These are phyloP conservation scores for Globisporangium solare DNA, from an alignment of 352 stramenopile genomes.

Conservation along the genomic window DNA sequence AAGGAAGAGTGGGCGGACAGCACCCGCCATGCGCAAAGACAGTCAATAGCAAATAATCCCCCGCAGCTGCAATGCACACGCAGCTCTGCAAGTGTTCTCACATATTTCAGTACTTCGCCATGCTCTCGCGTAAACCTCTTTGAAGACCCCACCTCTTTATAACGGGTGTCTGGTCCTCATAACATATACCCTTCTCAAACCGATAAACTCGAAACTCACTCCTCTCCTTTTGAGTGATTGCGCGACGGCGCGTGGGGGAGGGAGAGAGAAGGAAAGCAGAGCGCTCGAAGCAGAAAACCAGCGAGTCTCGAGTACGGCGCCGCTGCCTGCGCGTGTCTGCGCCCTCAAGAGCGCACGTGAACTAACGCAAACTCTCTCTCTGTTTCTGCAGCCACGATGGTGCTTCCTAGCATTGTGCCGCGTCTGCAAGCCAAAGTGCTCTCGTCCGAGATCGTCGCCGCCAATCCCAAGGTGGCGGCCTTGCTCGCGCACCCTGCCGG, in stretches of 20 bases:
- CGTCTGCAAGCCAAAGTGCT: conserved; percentile 73
- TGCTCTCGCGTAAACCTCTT: too few relatives aligned
- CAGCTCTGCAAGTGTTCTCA: background rate
- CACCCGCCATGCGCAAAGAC: background rate
- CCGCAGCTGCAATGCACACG: background rate
- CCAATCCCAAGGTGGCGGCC: conserved; percentile 54
- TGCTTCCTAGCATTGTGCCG: conserved; percentile 70
- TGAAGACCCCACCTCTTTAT: too few relatives aligned
- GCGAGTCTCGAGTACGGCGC: background rate
- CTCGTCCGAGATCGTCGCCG: conserved; percentile 59
- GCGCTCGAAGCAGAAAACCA: conserved; percentile 11
- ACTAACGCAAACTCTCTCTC: background rate
- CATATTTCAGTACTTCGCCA: too few relatives aligned
- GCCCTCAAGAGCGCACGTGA: too few relatives aligned
- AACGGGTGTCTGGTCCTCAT: background rate
- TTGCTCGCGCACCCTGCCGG: conserved; percentile 76
- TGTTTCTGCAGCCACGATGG: conserved; percentile 9
- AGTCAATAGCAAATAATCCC: background rate
- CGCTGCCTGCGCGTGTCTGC: too few relatives aligned
- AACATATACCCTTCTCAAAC: conserved; percentile 1
- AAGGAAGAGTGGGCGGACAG: too few relatives aligned
- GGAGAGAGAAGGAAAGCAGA: background rate
- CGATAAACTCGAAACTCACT: background rate
- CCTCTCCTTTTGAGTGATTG: conserved; percentile 8
- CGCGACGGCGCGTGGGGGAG: background rate